Evolutionary conservation across 805 yeast genomes (phyloP).

Genomic region (Wickerhamiella nectarea): DNA sequence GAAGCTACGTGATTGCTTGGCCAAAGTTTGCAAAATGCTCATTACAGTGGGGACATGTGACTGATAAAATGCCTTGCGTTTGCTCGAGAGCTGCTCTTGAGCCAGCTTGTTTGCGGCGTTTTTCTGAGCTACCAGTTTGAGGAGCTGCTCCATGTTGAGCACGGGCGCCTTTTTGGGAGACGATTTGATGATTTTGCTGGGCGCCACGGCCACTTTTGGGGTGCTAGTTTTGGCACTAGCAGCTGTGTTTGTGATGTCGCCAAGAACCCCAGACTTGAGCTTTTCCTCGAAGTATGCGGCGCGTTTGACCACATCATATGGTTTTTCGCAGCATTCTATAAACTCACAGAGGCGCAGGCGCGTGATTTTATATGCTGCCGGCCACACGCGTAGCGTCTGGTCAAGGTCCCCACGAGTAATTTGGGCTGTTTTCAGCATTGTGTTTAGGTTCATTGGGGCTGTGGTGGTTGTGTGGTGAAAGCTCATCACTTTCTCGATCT

Average conservation of each 20-base stretch:
- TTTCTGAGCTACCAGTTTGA: background rate
- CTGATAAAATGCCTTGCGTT: background rate
- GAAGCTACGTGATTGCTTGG: background rate
- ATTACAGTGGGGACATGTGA: slow-evolving; percentile 1
- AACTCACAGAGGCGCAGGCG: background rate
- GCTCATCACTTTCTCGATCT: slow-evolving; percentile 5
- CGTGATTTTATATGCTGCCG: slow-evolving; percentile 29
- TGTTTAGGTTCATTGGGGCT: background rate
- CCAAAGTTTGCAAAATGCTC: background rate
- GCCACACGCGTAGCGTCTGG: slow-evolving; percentile 44
- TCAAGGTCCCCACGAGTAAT: slow-evolving; percentile 63
- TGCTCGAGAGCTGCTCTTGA: background rate
- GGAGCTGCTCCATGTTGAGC: slow-evolving; percentile 3
- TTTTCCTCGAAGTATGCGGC: background rate
- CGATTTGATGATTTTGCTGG: background rate
- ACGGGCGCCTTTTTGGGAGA: background rate
- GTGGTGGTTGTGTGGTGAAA: slow-evolving; percentile 3
- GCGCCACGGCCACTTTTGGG: background rate
- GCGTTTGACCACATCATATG: background rate
- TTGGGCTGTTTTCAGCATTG: background rate
- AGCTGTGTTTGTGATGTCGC: background rate
- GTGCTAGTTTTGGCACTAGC: background rate
- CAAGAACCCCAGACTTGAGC: background rate
- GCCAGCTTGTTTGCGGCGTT: background rate
- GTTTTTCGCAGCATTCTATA: background rate